A percentile compares a stretch with the other conserved stretches of the same genome.
These are phyloP conservation scores for Taphrina communis DNA, from an alignment of 1,139 yeast species.

Conservation along the genomic window DNA sequence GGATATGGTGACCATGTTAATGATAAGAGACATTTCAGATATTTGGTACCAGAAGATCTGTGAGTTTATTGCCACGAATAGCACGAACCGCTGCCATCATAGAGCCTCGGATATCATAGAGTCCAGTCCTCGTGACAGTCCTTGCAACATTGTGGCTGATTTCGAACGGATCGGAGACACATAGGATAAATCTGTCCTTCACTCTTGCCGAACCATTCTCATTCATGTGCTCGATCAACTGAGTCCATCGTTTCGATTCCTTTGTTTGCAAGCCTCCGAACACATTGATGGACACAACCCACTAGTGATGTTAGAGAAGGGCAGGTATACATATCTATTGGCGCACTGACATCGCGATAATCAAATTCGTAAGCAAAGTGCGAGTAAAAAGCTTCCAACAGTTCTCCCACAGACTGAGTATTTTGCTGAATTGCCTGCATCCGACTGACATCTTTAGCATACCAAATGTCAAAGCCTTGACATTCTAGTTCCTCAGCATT, in stretches of 20 bases:
- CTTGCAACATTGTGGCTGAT: slow-evolving; percentile 44
- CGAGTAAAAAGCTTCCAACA: slow-evolving; percentile 42
- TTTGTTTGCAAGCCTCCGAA: slow-evolving; percentile 43
- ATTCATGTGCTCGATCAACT: slow-evolving; percentile 36
- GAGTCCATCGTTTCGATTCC: slow-evolving; percentile 43
- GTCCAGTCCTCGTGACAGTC: slow-evolving; percentile 41
- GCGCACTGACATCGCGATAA: slow-evolving; percentile 34
- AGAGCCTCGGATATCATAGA: slow-evolving; percentile 42
- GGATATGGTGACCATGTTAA: not conserved
- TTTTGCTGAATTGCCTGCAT: slow-evolving; percentile 35
- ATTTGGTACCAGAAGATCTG: slow-evolving; percentile 27
- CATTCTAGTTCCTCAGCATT: slow-evolving; percentile 27
- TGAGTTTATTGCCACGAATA: slow-evolving; percentile 33
- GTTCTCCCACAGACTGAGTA: slow-evolving; percentile 39
- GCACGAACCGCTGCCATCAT: slow-evolving; percentile 43
- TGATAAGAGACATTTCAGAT: slow-evolving; percentile 1
- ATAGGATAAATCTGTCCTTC: slow-evolving; percentile 35
- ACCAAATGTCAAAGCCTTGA: slow-evolving; percentile 43
- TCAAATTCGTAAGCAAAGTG: slow-evolving; percentile 43
- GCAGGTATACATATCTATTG: not conserved
- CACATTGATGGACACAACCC: slow-evolving; percentile 41
- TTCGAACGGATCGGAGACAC: slow-evolving; percentile 43
- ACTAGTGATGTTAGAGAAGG: not conserved
- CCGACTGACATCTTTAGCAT: slow-evolving; percentile 29
- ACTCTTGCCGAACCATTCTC: slow-evolving; percentile 32